Conservation (phyloP, 352 stramenopile species). For the Peronospora destructor region DNA sequence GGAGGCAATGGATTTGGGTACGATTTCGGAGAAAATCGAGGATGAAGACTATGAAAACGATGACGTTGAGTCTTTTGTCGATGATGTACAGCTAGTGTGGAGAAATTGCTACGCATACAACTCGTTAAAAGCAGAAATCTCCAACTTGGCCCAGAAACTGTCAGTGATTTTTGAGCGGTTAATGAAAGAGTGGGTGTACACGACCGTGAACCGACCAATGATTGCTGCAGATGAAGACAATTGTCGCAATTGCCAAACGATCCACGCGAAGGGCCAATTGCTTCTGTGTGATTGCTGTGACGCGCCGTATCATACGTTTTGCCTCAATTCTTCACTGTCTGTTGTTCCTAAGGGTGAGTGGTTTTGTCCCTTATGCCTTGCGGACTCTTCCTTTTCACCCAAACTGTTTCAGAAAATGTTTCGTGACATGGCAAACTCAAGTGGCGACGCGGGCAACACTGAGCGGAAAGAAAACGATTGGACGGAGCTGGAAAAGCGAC, state of each 20-base stretch:
- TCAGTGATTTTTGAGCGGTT: slow-evolving; percentile 71
- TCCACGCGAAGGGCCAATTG: slow-evolving; percentile 56
- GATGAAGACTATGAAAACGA: slow-evolving; percentile 83
- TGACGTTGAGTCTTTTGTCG: slow-evolving; percentile 72
- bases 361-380: slow-evolving; percentile 65
- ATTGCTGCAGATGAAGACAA: slow-evolving; percentile 70
- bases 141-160: slow-evolving; percentile 63
- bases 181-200: slow-evolving; percentile 78
- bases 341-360: slow-evolving; percentile 60
- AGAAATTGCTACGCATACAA: slow-evolving; percentile 86
- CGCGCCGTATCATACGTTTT: slow-evolving; percentile 81
- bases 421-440: slow-evolving; percentile 19
- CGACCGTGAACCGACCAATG: slow-evolving; percentile 38
- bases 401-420: slow-evolving; percentile 48
- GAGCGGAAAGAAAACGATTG: slow-evolving; percentile 38
- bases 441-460: slow-evolving; percentile 6
- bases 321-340: slow-evolving; percentile 47
- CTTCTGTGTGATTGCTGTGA: slow-evolving; percentile 79
- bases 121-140: slow-evolving; percentile 76
- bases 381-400: slow-evolving; percentile 45
- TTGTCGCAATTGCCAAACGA: slow-evolving; percentile 67
- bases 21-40: slow-evolving; percentile 77
- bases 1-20: slow-evolving; percentile 78
- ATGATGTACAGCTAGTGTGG: slow-evolving; percentile 77
- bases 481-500: slow-evolving; percentile 58